Evolutionary conservation across 352 stramenopile genomes (phyloP).

Genomic region (Plasmopara muralis): DNA sequence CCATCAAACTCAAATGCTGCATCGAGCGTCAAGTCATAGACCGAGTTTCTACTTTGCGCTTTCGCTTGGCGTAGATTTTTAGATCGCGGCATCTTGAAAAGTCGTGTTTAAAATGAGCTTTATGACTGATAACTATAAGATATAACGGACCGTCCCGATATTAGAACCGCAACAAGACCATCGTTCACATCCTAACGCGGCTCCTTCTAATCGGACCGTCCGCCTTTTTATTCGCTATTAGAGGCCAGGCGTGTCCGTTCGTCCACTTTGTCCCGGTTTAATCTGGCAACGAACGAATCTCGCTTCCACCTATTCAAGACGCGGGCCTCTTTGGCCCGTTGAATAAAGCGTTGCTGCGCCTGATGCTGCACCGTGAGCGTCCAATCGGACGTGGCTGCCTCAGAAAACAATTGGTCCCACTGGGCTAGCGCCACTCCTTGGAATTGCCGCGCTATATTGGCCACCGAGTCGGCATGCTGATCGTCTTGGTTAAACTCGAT

Average conservation of each 20-base stretch:
- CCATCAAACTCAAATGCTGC: slow-evolving; percentile 68
- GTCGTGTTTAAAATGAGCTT: slow-evolving; percentile 7
- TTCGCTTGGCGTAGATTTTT: slow-evolving; percentile 7
- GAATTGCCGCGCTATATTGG: slow-evolving; percentile 61
- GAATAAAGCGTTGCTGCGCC: slow-evolving; percentile 42
- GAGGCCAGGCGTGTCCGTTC: slow-evolving; percentile 32
- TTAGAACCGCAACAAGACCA: no score
- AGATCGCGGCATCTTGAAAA: slow-evolving; percentile 14
- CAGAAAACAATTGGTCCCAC: slow-evolving; percentile 56
- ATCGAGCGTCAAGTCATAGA: slow-evolving; percentile 52
- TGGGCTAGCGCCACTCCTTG: slow-evolving; percentile 37
- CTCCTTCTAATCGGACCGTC: no score
- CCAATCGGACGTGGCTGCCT: slow-evolving; percentile 64
- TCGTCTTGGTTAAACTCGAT: slow-evolving; percentile 86
- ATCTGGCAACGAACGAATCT: slow-evolving; percentile 71
- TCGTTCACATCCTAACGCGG: no score
- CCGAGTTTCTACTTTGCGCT: slow-evolving; percentile 2
- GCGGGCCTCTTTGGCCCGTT: slow-evolving; percentile 41
- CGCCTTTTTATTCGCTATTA: slow-evolving; percentile 17
- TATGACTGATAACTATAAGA: slow-evolving; percentile 1
- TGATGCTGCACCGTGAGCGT: slow-evolving; percentile 44
- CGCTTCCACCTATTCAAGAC: slow-evolving; percentile 59
- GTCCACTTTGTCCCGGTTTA: slow-evolving; percentile 76
- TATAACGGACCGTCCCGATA: slow-evolving; percentile 1
- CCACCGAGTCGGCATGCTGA: slow-evolving; percentile 62